phyloP scores from a whole-genome alignment of 495 filamentous ascomycete species.

The Penicillium turbatum region DNA sequence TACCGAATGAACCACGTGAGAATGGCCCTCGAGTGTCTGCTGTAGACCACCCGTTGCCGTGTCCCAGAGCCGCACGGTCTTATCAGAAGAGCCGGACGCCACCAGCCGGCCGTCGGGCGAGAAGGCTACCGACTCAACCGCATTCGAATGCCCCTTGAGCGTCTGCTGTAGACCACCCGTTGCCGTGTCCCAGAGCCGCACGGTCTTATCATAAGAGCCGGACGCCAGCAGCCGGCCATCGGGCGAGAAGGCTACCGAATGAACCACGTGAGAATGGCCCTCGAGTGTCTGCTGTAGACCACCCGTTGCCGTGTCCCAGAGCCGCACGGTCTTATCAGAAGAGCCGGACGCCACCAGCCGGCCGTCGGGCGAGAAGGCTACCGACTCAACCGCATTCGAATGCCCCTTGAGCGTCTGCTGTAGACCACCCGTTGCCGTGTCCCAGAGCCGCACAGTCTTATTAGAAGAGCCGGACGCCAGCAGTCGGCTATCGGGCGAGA shows the following conservation, averaged over 20 bases:
- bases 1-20: no score
- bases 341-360: constrained; percentile 13
- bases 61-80: constrained; percentile 31
- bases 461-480: constrained; percentile 21
- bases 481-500: constrained; percentile 22
- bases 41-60: background rate
- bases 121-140: constrained; percentile 17
- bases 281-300: no score
- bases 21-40: no score
- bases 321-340: constrained; percentile 14
- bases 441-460: constrained; percentile 26
- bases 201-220: no score
- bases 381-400: no score
- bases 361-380: constrained; percentile 22
- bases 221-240: no score
- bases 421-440: constrained; percentile 6
- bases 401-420: constrained; percentile 13
- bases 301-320: constrained; percentile 24
- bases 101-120: constrained; percentile 23
- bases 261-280: no score
- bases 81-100: constrained; percentile 18
- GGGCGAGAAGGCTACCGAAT: no score
- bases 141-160: no score
- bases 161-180: no score
- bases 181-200: no score